Conservation (phyloP, 1,139 yeast genomes). For the Hyphopichia fennica region DNA sequence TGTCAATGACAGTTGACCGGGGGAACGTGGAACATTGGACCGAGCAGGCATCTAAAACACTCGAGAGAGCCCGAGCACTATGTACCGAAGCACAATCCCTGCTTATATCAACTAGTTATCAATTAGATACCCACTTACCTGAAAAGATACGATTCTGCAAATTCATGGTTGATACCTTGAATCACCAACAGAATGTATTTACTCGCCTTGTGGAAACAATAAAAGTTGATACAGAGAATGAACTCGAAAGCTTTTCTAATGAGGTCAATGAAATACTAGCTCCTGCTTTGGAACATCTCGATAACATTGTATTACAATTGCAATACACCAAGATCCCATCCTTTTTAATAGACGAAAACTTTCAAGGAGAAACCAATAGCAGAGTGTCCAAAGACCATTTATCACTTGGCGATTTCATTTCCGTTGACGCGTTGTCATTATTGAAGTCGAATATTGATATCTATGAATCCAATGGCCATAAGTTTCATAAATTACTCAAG, state of each 20-base stretch:
- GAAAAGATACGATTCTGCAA: conserved; percentile 19
- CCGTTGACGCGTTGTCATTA: conserved; percentile 31
- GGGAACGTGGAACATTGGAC: conserved; percentile 22
- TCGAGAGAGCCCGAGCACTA: conserved; percentile 29
- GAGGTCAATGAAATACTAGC: conserved; percentile 8
- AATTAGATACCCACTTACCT: conserved; percentile 23
- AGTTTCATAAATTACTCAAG: conserved; percentile 21
- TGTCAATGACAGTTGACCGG: background rate
- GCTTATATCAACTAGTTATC: conserved; percentile 23
- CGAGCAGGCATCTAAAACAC: conserved; percentile 28
- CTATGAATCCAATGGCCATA: conserved; percentile 27
- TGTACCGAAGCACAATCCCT: conserved; percentile 35
- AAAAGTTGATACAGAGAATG: background rate
- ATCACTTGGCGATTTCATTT: conserved; percentile 31
- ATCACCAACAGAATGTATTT: conserved; percentile 15
- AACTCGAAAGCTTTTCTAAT: background rate
- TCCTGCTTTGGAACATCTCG: conserved; percentile 26
- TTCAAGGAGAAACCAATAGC: conserved; percentile 2
- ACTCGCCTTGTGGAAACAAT: conserved; percentile 14
- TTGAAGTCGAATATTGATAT: conserved; percentile 27
- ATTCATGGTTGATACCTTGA: conserved; percentile 17
- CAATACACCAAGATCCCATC: conserved; percentile 28
- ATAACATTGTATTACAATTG: conserved; percentile 24
- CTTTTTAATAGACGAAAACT: conserved; percentile 17
- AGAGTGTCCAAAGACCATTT: conserved; percentile 4